phyloP scores from a whole-genome alignment of 1,284 basidiomycete species.

The Heterobasidion irregulare region DNA sequence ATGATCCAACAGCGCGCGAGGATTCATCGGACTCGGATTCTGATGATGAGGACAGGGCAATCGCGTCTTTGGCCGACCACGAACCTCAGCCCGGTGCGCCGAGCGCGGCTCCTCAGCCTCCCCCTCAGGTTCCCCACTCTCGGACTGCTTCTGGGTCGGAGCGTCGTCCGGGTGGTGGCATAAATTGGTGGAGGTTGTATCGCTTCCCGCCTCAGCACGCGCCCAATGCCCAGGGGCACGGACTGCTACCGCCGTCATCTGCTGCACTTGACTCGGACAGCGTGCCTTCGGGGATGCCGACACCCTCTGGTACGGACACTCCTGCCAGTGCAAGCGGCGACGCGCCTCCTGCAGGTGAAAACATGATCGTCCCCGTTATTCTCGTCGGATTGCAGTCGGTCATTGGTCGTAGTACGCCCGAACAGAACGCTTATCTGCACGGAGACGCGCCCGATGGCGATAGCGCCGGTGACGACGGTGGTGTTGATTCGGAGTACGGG shows the following conservation, averaged over 20 bases:
- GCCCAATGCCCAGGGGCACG: background rate
- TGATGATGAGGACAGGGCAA: background rate
- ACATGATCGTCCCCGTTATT: constrained; percentile 62
- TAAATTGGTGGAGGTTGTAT: constrained; percentile 78
- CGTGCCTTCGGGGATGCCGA: background rate
- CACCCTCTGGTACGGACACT: constrained; percentile 3
- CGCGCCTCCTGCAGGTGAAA: constrained; percentile 12
- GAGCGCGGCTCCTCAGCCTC: no score
- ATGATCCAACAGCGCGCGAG: constrained; percentile 22
- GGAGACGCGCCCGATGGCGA: background rate
- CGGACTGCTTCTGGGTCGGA: constrained; percentile 8
- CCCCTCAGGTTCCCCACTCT: background rate
- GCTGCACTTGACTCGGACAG: no score
- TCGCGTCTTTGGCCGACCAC: no score
- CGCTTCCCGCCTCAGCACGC: constrained; percentile 49
- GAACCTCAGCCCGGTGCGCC: no score
- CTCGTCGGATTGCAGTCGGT: constrained; percentile 75
- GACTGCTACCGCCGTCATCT: background rate
- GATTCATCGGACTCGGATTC: constrained; percentile 20
- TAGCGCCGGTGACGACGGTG: constrained; percentile 3
- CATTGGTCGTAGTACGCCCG: constrained; percentile 16
- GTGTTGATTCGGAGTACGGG: background rate
- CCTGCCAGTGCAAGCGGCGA: background rate
- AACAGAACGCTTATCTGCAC: background rate
- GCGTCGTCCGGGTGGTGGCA: constrained; percentile 31